Percentiles rank a stretch among this genome's conserved stretches.
Evolutionary conservation across 1,284 basidiomycete species (phyloP).

Genomic region (Abortiporus biennis): DNA sequence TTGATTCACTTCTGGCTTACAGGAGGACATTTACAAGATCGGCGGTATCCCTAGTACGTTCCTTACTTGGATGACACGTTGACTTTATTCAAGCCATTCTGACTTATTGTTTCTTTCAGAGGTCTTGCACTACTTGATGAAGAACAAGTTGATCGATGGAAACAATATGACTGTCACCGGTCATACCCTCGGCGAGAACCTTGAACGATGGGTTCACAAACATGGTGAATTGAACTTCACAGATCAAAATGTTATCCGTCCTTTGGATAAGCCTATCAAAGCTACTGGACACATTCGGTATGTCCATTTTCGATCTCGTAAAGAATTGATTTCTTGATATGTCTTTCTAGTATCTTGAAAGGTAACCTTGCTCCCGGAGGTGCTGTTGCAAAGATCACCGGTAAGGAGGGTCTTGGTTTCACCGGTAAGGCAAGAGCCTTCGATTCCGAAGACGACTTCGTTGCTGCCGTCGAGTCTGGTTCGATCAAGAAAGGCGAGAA

Average conservation of each 20-base stretch:
- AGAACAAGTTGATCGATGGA: conserved; percentile 81
- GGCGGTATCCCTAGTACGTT: conserved; percentile 81
- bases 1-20: not conserved
- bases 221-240: conserved; percentile 67
- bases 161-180: conserved; percentile 87
- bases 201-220: conserved; percentile 77
- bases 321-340: not conserved
- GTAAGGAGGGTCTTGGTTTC: conserved; percentile 86
- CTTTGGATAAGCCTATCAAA: conserved; percentile 85
- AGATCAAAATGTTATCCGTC: conserved; percentile 79
- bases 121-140: conserved; percentile 76
- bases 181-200: conserved; percentile 81
- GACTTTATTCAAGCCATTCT: conserved; percentile 3
- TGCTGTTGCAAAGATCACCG: conserved; percentile 92
- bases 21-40: conserved; percentile 81
- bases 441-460: conserved; percentile 78
- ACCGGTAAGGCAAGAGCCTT: conserved; percentile 81
- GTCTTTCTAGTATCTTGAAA: conserved; percentile 54
- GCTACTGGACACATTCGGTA: conserved; percentile 82
- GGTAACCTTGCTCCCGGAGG: conserved; percentile 92
- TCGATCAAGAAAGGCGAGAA: conserved; percentile 83
- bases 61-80: conserved; percentile 4
- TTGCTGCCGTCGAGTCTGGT: conserved; percentile 75
- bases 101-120: conserved; percentile 37
- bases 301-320: conserved; percentile 15